Percentiles rank a stretch among this genome's conserved stretches.
Conservation (phyloP, 2,329 filamentous ascomycete species). For the Colletotrichum neosansevieriae region DNA sequence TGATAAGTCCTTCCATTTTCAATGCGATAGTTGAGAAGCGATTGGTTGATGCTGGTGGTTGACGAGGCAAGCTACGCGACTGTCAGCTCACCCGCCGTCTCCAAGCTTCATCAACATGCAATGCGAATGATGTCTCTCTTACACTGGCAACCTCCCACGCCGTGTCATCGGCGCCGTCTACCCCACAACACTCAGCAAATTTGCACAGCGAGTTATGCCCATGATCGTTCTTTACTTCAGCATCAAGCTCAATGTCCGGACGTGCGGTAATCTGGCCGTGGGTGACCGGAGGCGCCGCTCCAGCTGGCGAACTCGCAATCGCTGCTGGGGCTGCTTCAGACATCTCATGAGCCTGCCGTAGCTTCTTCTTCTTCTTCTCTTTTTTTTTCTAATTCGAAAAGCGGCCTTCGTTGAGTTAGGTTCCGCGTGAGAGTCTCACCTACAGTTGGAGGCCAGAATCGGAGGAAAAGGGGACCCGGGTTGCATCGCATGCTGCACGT, state of each 20-base stretch:
- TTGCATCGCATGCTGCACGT: neutral
- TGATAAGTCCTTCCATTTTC: constrained; percentile 31
- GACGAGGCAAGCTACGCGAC: constrained; percentile 28
- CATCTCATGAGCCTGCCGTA: neutral
- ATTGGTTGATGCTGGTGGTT: constrained; percentile 49
- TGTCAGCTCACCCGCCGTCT: neutral
- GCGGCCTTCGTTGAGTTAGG: no score
- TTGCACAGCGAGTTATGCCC: neutral
- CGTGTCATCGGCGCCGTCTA: neutral
- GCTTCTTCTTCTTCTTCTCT: no score
- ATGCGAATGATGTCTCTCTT: neutral
- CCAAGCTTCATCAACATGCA: neutral
- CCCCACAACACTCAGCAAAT: neutral
- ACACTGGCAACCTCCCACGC: neutral
- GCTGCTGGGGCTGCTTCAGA: neutral
- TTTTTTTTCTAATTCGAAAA: no score
- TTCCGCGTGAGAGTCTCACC: no score
- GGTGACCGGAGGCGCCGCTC: neutral
- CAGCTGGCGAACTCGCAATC: neutral
- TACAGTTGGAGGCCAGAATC: neutral
- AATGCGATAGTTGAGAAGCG: constrained; percentile 41
- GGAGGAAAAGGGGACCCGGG: neutral
- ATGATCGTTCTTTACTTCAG: neutral
- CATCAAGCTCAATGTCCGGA: neutral
- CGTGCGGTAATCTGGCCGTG: neutral